Evolutionary conservation across 805 yeast genomes (phyloP).

Genomic region (Candida boleticola): DNA sequence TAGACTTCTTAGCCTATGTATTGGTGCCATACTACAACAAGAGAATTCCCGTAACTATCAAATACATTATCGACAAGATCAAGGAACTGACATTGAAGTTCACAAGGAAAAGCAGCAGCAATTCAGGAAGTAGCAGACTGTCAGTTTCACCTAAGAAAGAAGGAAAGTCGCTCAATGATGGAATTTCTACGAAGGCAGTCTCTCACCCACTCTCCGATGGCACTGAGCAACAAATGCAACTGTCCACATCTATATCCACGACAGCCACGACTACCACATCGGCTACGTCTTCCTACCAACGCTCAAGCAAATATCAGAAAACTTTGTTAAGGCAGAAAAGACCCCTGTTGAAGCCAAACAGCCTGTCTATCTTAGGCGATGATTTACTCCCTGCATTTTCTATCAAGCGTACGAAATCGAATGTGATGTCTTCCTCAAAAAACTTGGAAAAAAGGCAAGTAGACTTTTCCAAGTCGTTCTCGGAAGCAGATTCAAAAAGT

Average conservation of each 20-base stretch:
- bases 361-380: conserved; percentile 9
- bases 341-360: neutral
- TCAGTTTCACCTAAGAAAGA: neutral
- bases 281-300: neutral
- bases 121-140: neutral
- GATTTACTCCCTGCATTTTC: conserved; percentile 31
- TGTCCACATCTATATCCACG: neutral
- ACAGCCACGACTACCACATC: neutral
- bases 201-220: too few relatives aligned
- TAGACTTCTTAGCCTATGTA: conserved; percentile 51
- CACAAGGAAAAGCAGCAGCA: conserved; percentile 6
- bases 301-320: conserved; percentile 5
- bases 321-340: neutral
- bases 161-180: neutral
- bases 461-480: conserved; percentile 27
- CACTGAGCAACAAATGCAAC: neutral
- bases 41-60: conserved; percentile 46
- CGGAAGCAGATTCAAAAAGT: neutral
- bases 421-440: conserved; percentile 28
- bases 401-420: conserved; percentile 40
- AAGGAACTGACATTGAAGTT: conserved; percentile 45
- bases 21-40: conserved; percentile 53
- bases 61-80: conserved; percentile 44
- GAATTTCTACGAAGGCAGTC: neutral
- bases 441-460: conserved; percentile 39